Conservation (phyloP, 2,329 filamentous ascomycete genomes). For the Colletotrichum tamarilloi region DNA sequence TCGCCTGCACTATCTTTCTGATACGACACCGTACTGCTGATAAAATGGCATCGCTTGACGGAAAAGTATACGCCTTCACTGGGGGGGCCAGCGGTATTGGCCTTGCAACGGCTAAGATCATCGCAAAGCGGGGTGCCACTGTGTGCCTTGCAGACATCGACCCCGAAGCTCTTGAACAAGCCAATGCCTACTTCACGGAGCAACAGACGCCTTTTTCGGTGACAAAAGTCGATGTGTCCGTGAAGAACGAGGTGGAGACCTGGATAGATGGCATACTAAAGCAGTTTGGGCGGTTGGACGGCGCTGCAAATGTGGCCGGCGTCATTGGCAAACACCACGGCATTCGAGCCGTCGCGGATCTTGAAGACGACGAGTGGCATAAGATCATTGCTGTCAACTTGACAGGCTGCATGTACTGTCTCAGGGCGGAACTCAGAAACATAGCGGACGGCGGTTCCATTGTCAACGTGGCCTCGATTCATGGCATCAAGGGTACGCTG, state of each 20-base stretch:
- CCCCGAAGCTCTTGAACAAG: constrained; percentile 43
- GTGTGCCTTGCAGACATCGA: constrained; percentile 52
- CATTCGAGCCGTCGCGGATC: constrained; percentile 50
- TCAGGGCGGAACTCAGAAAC: constrained; percentile 56
- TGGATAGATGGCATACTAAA: constrained; percentile 61
- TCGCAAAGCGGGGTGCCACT: constrained; percentile 48
- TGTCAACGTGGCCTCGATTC: constrained; percentile 66
- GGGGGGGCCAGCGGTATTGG: constrained; percentile 53
- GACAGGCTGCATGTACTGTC: constrained; percentile 63
- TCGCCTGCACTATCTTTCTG: not conserved
- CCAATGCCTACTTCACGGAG: constrained; percentile 44
- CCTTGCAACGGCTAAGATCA: constrained; percentile 51
- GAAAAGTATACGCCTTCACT: constrained; percentile 47
- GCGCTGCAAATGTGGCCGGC: constrained; percentile 67
- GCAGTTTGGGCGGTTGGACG: constrained; percentile 63
- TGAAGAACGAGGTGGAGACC: constrained; percentile 57
- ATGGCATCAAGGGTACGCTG: constrained; percentile 52
- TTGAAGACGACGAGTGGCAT: constrained; percentile 60
- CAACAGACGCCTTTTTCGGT: constrained; percentile 30
- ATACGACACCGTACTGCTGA: not conserved
- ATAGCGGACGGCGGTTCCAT: constrained; percentile 65
- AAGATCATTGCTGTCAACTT: constrained; percentile 60
- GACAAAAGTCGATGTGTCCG: constrained; percentile 60
- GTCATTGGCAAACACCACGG: constrained; percentile 58
- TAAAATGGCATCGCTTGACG: constrained; percentile 42